Conservation (phyloP, 2,329 filamentous ascomycete species). For the Madurella mycetomatis region DNA sequence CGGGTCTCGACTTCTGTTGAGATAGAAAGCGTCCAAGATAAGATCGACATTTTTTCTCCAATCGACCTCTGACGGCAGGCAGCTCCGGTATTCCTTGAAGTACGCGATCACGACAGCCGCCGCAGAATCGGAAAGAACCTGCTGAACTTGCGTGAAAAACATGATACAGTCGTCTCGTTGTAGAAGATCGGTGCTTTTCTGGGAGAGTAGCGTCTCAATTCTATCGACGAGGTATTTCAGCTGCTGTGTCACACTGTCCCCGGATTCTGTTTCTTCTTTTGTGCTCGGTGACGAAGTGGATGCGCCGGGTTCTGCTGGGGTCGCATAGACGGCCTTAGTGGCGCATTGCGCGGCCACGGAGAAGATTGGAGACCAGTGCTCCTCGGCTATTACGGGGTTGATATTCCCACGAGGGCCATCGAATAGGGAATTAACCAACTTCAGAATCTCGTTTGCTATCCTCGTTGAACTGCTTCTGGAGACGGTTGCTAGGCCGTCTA, state of each 20-base stretch:
- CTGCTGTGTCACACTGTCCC: conserved; percentile 41
- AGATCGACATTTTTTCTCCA: conserved; percentile 63
- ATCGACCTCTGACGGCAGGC: conserved; percentile 64
- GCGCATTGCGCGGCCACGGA: conserved; percentile 55
- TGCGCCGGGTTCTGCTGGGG: conserved; percentile 20
- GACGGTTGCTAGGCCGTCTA: conserved; percentile 53
- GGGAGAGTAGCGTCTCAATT: conserved; percentile 46
- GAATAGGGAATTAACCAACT: conserved; percentile 54
- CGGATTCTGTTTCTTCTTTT: conserved; percentile 31
- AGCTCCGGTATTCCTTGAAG: conserved; percentile 64
- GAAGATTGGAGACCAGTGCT: conserved; percentile 61
- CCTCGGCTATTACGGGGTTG: conserved; percentile 55
- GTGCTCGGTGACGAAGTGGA: conserved; percentile 20
- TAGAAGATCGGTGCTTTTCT: conserved; percentile 50
- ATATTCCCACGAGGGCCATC: conserved; percentile 48
- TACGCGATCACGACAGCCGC: conserved; percentile 62
- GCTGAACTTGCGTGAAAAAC: conserved; percentile 60
- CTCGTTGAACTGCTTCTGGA: conserved; percentile 43
- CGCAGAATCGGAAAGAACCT: conserved; percentile 59
- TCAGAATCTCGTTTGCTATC: conserved; percentile 45
- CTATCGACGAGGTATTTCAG: conserved; percentile 43
- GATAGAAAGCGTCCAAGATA: conserved; percentile 60
- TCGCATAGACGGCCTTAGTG: conserved; percentile 28
- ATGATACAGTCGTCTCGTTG: conserved; percentile 63
- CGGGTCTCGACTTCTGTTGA: conserved; percentile 56